Base-by-base conservation (phyloP, 768 basidiomycete species). In the Hysterangium stoloniferum region DNA sequence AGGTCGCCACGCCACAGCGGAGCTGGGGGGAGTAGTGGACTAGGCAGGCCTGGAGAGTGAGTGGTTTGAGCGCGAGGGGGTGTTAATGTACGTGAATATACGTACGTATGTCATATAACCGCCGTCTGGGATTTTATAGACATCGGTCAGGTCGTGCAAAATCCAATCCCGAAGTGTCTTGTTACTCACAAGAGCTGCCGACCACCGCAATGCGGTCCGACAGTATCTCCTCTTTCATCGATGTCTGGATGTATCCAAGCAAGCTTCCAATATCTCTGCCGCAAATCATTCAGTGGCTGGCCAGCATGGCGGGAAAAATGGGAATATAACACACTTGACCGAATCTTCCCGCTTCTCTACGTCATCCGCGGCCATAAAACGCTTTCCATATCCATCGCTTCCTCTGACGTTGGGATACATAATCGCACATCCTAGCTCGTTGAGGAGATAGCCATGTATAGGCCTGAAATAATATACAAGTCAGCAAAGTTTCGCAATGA, bases 331-430 rank as follows among this genome's bases (percentile, higher is more conserved):
- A 42, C 42, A 72, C 71, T 66, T 72, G 56, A 72, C 68, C 0
- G 71, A 60, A 57, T 71, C 67, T 52, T 73, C 71, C 31, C 71
- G 64, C 48, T 72, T 73, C 54, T 65, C 61, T 4, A 73, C 66
- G 27, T 70, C 68, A 54, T 73, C 71, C 25, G 60, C 55, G 13
- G 67, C 59, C 62, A 69, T 60, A 56, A 69, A 73, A 44, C 54
- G 64, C 51, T 59, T 70, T 28, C 70, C 71, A 45, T 72, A 73
- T 24, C 71, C 71, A 3, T 60, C 59, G 48, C 71, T 73, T 34
- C 71, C 71, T 38, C 71, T 59, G 19, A 72, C 71, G 38, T 72
- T 72, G 13, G 71, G 71, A 51, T 69, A 70, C 28, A 73, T 64
- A 29, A 73, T 52, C 0, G 69, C 71, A 22, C 68, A 64, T 15